Percentiles rank a stretch among this genome's conserved stretches.
Evolutionary conservation across 345 rosid genomes (phyloP).

Genomic region (Clarkia xantiana): DNA sequence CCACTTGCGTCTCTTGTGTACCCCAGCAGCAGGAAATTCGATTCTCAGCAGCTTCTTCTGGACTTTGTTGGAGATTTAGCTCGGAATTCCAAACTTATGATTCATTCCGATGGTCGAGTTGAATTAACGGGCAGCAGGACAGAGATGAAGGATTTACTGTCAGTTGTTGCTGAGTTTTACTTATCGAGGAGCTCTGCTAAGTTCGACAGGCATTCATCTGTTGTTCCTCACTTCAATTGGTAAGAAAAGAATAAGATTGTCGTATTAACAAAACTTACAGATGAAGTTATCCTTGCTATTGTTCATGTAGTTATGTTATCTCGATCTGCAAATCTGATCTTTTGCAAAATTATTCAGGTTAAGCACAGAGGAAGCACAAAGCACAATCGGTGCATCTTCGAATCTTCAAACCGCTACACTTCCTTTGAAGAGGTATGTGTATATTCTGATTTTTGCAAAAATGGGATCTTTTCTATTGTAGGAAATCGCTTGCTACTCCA

Average conservation of each 20-base stretch:
- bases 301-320: too few relatives aligned
- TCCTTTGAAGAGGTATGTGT: slow-evolving; percentile 47
- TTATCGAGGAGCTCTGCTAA: slow-evolving; percentile 25
- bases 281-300: too few relatives aligned
- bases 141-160: slow-evolving; percentile 45
- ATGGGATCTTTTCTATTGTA: too few relatives aligned
- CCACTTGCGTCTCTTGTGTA: slow-evolving; percentile 24
- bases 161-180: slow-evolving; percentile 57
- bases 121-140: slow-evolving; percentile 27
- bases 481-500: too few relatives aligned
- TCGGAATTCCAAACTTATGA: slow-evolving; percentile 21
- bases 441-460: too few relatives aligned
- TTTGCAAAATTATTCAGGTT: slow-evolving; percentile 24
- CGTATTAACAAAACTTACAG: too few relatives aligned
- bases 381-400: slow-evolving; percentile 16
- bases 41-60: slow-evolving; percentile 26
- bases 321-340: too few relatives aligned
- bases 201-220: slow-evolving; percentile 28
- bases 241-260: too few relatives aligned
- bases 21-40: slow-evolving; percentile 26
- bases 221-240: slow-evolving; percentile 57
- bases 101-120: slow-evolving; percentile 42
- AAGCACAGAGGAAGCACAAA: slow-evolving; percentile 11
- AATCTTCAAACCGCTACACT: slow-evolving; percentile 26
- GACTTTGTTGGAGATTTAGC: slow-evolving; percentile 50